Evolutionary conservation across 179 eudicot genomes (phyloP).

Genomic region (Corrigiola litoralis): DNA sequence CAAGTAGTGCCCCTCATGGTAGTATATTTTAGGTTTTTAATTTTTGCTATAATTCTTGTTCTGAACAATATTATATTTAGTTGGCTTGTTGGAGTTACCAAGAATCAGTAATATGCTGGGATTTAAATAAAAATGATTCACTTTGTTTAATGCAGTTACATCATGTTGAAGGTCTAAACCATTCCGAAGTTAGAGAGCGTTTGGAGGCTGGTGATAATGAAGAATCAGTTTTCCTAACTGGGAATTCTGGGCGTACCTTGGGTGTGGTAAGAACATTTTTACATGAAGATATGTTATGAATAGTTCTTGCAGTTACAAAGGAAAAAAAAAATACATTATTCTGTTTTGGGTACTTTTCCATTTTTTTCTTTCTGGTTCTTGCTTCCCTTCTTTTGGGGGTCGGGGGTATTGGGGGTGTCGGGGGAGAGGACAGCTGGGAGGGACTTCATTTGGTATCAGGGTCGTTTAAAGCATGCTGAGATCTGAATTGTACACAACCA

Average conservation of each 20-base stretch:
- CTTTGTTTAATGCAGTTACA: conserved; percentile 51
- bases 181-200: conserved; percentile 47
- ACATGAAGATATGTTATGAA: not conserved
- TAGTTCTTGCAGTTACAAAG: not conserved
- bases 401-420: too few species aligned
- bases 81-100: not conserved
- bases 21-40: not conserved
- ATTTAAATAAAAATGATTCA: not conserved
- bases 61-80: not conserved
- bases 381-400: not conserved
- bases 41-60: not conserved
- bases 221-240: conserved; percentile 46
- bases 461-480: too few species aligned
- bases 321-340: too few species aligned
- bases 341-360: not conserved
- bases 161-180: conserved; percentile 78
- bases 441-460: too few species aligned
- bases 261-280: conserved; percentile 57
- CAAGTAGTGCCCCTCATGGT: not conserved
- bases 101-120: not conserved
- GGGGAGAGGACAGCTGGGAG: too few species aligned
- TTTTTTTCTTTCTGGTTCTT: not conserved
- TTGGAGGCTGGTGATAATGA: conserved; percentile 37
- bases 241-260: conserved; percentile 64
- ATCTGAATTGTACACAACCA: too few species aligned